Evolutionary conservation across 169 alveolate species (phyloP).

Genomic region (Theileria parva): DNA sequence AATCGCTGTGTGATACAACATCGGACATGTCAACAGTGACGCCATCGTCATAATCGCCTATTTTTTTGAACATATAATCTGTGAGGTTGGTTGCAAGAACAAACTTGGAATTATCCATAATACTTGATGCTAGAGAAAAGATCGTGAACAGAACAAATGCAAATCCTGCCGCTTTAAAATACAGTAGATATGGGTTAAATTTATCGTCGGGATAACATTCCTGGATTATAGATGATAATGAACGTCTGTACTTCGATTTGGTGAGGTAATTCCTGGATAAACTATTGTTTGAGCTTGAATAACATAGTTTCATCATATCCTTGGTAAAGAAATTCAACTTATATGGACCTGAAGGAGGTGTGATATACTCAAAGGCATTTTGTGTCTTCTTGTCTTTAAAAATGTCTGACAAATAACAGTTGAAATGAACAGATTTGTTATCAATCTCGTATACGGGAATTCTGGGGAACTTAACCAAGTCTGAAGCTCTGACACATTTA

Average conservation of each 20-base stretch:
- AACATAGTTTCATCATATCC: constrained; percentile 1
- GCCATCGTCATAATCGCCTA: background rate
- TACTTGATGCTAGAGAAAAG: background rate
- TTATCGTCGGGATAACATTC: background rate
- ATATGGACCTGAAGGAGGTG: background rate
- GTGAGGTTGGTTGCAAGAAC: background rate
- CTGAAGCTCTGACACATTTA: background rate
- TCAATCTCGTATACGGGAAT: background rate
- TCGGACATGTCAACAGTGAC: background rate
- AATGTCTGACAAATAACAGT: background rate
- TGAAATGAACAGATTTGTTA: background rate
- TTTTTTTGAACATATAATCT: background rate
- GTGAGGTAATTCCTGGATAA: background rate
- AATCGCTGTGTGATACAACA: background rate
- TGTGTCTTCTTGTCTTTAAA: background rate
- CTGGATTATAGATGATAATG: background rate
- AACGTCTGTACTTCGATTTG: background rate
- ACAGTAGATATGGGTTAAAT: constrained; percentile 1
- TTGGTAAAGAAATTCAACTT: background rate
- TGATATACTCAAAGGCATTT: background rate
- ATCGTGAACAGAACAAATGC: background rate
- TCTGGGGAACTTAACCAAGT: background rate
- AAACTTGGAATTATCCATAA: background rate
- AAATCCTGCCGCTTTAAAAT: background rate
- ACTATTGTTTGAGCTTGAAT: background rate